phyloP scores from a whole-genome alignment of 306 rosid species.

The Albizia julibrissin region DNA sequence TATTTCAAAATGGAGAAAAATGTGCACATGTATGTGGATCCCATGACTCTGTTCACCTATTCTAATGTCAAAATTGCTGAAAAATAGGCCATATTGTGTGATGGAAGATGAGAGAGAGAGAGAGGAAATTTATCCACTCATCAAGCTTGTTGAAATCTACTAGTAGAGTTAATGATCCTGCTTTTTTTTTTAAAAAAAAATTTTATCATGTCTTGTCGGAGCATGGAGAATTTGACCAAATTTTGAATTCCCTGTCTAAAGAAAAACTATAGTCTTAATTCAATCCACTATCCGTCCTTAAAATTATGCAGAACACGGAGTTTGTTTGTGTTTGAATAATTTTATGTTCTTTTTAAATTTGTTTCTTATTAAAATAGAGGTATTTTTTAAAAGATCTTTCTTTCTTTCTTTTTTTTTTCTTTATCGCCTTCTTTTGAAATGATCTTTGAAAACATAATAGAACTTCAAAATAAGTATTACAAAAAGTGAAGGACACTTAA shows the following conservation, averaged over 20 bases:
- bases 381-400: too few species aligned
- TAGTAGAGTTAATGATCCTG: background rate
- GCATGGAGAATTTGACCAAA: background rate
- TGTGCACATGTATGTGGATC: background rate
- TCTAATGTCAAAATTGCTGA: background rate
- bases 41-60: background rate
- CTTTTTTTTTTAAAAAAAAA: too few species aligned
- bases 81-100: background rate
- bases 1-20: background rate
- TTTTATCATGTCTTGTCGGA: background rate
- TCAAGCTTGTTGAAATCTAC: background rate
- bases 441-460: too few species aligned
- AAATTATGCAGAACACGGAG: too few species aligned
- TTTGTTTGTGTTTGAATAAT: too few species aligned
- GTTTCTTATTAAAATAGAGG: too few species aligned
- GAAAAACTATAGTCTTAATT: background rate
- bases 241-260: background rate
- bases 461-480: background rate
- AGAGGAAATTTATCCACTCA: background rate
- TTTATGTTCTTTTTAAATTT: too few species aligned
- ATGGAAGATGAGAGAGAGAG: background rate
- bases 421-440: too few species aligned
- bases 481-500: background rate
- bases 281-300: background rate
- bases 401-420: too few species aligned